A percentile compares a stretch with the other conserved stretches of the same genome.
Conservation (phyloP, 768 basidiomycete genomes). For the Pisolithus tinctorius region DNA sequence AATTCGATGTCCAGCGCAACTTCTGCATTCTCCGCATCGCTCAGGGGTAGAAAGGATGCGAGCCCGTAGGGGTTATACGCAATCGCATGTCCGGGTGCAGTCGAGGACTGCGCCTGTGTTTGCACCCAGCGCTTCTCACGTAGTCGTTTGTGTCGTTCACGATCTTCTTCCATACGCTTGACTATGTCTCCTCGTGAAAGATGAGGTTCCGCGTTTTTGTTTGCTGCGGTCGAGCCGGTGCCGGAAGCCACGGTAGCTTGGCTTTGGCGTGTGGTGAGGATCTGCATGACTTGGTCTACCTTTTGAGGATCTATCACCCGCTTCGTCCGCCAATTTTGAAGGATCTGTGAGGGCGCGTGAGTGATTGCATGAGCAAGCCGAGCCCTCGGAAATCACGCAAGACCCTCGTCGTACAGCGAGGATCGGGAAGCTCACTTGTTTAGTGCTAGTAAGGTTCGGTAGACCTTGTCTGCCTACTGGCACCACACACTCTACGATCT, state of each 20-base stretch:
- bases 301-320: conserved; percentile 74
- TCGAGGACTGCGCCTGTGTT: conserved; percentile 44
- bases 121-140: conserved; percentile 92
- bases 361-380: neutral
- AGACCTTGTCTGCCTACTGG: conserved; percentile 83
- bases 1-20: conserved; percentile 74
- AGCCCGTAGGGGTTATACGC: conserved; percentile 10
- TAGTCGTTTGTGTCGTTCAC: conserved; percentile 87
- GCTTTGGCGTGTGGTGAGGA: conserved; percentile 44
- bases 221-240: conserved; percentile 14
- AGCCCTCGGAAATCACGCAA: no score
- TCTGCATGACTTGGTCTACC: conserved; percentile 61
- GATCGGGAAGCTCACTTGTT: conserved; percentile 50
- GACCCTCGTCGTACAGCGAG: no score
- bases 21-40: conserved; percentile 44
- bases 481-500: conserved; percentile 81
- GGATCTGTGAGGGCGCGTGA: conserved; percentile 44
- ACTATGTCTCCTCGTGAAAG: conserved; percentile 67
- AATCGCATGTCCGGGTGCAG: conserved; percentile 1
- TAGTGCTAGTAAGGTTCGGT: conserved; percentile 81
- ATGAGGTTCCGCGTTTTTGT: conserved; percentile 9
- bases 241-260: conserved; percentile 10
- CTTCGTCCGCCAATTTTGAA: conserved; percentile 88
- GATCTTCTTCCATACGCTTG: conserved; percentile 86
- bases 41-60: conserved; percentile 20